phyloP scores from a whole-genome alignment of 2,329 filamentous ascomycete genomes.

The Endocalyx cinctus region DNA sequence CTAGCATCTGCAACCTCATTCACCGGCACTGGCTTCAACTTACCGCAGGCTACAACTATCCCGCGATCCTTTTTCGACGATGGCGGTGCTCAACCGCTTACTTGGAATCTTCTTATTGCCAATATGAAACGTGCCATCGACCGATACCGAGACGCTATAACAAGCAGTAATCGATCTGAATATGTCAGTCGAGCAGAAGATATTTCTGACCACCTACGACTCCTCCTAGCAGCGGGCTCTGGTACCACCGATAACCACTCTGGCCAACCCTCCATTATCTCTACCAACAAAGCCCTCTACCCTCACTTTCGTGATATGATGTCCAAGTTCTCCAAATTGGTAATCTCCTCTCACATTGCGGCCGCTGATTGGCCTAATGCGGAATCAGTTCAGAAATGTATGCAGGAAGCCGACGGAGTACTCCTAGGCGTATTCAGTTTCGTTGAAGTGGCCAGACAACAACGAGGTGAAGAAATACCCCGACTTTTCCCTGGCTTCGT shows the following conservation, averaged over 20 bases:
- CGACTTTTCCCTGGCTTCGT: conserved; percentile 93
- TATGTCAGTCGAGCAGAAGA: conserved; percentile 95
- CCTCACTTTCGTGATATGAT: conserved; percentile 99
- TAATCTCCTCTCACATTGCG: conserved; percentile 95
- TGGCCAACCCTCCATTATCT: conserved; percentile 98
- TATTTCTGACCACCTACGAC: conserved; percentile 90
- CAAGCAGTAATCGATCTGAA: conserved; percentile 75
- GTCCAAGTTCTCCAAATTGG: conserved; percentile 99
- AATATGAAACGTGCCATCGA: conserved; percentile 93
- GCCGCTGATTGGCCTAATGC: conserved; percentile 92
- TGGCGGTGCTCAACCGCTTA: conserved; percentile 70
- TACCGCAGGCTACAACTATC: conserved; percentile 56
- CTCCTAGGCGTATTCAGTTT: conserved; percentile 92
- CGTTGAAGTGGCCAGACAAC: conserved; percentile 89
- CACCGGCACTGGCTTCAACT: conserved; percentile 52
- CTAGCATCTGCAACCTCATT: conserved; percentile 59
- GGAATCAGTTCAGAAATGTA: conserved; percentile 89
- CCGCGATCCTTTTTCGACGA: conserved; percentile 90
- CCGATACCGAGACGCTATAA: conserved; percentile 84
- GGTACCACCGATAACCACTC: conserved; percentile 98
- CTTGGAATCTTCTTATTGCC: conserved; percentile 83
- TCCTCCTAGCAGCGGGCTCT: conserved; percentile 91
- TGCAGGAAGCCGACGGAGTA: conserved; percentile 96
- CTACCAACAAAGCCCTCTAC: conserved; percentile 93
- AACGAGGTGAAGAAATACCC: conserved; percentile 87